A percentile compares a stretch with the other conserved stretches of the same genome.
Evolutionary conservation across 1,284 basidiomycete species (phyloP).

Genomic region (Psilocybe mexicana): DNA sequence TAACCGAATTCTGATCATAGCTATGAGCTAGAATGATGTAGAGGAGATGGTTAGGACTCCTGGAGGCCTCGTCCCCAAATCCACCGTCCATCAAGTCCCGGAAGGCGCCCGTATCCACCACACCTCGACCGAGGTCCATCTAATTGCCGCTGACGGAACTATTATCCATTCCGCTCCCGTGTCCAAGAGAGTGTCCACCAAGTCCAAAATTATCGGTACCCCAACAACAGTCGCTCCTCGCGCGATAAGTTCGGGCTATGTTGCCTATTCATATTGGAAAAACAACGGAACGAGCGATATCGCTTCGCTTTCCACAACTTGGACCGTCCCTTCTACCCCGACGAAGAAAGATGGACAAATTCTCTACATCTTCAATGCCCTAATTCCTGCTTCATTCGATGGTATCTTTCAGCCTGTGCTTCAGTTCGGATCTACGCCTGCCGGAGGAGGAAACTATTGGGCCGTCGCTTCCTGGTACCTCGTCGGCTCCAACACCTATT

Average conservation of each 20-base stretch:
- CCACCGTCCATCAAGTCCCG: constrained; percentile 12
- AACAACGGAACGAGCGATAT: constrained; percentile 11
- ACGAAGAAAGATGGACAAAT: constrained; percentile 13
- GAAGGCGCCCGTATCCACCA: constrained; percentile 11
- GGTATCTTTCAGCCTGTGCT: constrained; percentile 19
- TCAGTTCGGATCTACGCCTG: constrained; percentile 16
- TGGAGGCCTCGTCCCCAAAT: constrained; percentile 12
- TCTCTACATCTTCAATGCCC: constrained; percentile 13
- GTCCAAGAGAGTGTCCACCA: neutral
- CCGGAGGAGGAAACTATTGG: constrained; percentile 21
- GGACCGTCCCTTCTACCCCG: constrained; percentile 16
- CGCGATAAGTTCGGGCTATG: constrained; percentile 13
- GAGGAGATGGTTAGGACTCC: constrained; percentile 14
- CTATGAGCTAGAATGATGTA: neutral
- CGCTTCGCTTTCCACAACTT: constrained; percentile 12
- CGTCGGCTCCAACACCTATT: constrained; percentile 11
- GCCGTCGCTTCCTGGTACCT: constrained; percentile 20
- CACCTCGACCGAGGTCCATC: constrained; percentile 3
- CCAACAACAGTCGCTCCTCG: constrained; percentile 8
- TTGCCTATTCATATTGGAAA: constrained; percentile 16
- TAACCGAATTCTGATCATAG: neutral
- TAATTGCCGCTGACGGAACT: constrained; percentile 8
- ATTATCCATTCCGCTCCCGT: constrained; percentile 10
- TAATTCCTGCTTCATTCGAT: constrained; percentile 13
- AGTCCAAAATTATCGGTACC: constrained; percentile 2